Evolutionary conservation across 2,329 filamentous ascomycete species (phyloP), one percentile per base, ranked within the genome.

Genomic region (Neocatenulostroma microsporum): DNA sequence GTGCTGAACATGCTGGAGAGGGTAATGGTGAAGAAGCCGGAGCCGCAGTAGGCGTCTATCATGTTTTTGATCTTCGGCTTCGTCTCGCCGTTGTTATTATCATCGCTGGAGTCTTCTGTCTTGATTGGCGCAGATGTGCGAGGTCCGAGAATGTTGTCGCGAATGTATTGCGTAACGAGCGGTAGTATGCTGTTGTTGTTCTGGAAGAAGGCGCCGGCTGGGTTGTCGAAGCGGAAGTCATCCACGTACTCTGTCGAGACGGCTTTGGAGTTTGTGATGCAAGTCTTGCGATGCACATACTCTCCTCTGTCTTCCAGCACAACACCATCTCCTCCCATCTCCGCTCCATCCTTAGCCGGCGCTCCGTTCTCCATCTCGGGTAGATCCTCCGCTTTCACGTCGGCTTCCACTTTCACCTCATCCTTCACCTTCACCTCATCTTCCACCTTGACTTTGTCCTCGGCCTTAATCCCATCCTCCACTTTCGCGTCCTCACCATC

Each of bases 161-260:
- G 83, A 58, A 96, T 84, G 67, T 93, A 94, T 48, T 78, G 73
- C 11, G 87, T 94, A 63, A 96, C 94, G 12, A 69, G 66, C 20
- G 84, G 78, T 17, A 98, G 80, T 63, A 98, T 96, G 37, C 87
- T 93, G 70, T 96, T 96, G 74, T 98, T 98, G 72, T 98, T 98
- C 59, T 98, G 91, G 75, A 98, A 98, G 69, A 98, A 98, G 35
- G 85, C 79, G 41, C 88, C 88, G 9, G 91, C 91, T 3, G 84
- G 85, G 66, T 94, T 96, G 59, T 80, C 80, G 66, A 98, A 94
- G 55, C 80, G 69, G 67, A 82, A 91, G 60, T 78, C 67, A 55
- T 82, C 85, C 45, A 98, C 76, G 63, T 93, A 95, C 62, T 98
- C 91, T 20, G 83, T 88, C 3, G 84, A 80, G 34, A 73, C 83